Conservation (phyloP, 306 rosid species). For the Quercus wislizeni region DNA sequence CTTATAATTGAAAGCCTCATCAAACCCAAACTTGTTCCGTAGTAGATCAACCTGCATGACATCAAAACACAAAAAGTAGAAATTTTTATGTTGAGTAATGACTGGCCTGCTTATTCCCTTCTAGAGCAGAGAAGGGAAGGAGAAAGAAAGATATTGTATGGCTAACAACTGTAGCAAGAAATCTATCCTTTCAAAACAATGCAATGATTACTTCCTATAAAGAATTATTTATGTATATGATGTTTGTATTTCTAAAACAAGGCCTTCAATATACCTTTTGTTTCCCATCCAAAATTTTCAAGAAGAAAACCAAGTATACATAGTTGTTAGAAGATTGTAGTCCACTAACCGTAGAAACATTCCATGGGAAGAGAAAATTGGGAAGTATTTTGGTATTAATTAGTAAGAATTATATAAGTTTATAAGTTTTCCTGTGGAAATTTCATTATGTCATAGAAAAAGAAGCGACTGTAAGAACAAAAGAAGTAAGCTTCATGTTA, state of each 20-base stretch:
- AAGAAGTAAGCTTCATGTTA: not conserved
- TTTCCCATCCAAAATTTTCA: not conserved
- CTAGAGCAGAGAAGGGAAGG: not conserved
- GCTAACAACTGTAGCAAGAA: not conserved
- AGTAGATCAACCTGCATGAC: not conserved
- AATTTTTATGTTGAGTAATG: not conserved
- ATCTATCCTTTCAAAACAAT: not conserved
- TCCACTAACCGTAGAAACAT: not conserved
- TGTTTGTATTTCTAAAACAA: not conserved
- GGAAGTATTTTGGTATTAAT: not conserved
- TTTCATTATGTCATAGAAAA: too few relatives aligned
- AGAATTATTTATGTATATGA: too few relatives aligned
- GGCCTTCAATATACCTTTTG: not conserved
- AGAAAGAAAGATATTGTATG: not conserved
- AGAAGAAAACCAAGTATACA: not conserved
- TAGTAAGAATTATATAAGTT: not conserved
- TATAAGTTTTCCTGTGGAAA: not conserved
- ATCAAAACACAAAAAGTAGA: not conserved
- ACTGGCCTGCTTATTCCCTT: not conserved
- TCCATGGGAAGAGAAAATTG: not conserved
- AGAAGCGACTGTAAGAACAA: not conserved
- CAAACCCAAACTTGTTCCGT: not conserved
- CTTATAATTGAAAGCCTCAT: conserved; percentile 1
- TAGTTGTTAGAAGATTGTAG: not conserved
- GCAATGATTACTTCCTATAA: too few relatives aligned